A percentile compares a stretch with the other conserved stretches of the same genome.
These are phyloP conservation scores for Mycena capillaripes DNA, from an alignment of 768 basidiomycete genomes.

Conservation along the genomic window DNA sequence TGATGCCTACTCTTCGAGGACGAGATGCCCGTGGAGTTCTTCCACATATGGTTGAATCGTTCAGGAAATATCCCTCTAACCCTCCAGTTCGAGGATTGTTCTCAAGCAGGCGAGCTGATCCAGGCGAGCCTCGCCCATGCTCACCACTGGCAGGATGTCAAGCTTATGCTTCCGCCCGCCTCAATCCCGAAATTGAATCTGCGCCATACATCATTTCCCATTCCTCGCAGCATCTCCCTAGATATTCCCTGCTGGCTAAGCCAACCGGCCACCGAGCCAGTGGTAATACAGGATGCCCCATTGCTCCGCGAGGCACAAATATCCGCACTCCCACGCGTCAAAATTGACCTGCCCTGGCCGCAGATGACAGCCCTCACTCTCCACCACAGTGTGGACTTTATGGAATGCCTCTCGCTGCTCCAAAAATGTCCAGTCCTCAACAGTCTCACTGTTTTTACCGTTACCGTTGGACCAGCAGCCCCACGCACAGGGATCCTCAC, in stretches of 20 bases:
- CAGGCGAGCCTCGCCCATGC: background rate
- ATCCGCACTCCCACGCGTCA: background rate
- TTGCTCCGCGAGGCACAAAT: background rate
- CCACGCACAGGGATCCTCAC: background rate
- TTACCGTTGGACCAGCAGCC: background rate
- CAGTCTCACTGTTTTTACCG: background rate
- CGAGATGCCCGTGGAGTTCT: background rate
- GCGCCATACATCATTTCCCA: background rate
- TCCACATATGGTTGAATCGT: slow-evolving; percentile 11
- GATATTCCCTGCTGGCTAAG: background rate
- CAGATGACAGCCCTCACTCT: slow-evolving; percentile 9
- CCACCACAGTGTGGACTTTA: background rate
- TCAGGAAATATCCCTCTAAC: background rate
- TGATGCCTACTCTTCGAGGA: slow-evolving; percentile 1
- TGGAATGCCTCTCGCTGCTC: background rate
- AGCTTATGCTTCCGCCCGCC: background rate
- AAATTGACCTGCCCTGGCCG: background rate
- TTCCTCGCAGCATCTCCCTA: background rate
- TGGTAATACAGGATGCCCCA: background rate
- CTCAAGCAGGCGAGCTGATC: background rate
- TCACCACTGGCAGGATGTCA: slow-evolving; percentile 7
- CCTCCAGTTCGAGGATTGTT: background rate
- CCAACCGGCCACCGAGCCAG: background rate
- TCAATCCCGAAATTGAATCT: background rate
- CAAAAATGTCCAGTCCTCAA: background rate